These are phyloP conservation scores for Astrothelium subdiscretum DNA, from an alignment of 495 filamentous ascomycete species.

Conservation along the genomic window DNA sequence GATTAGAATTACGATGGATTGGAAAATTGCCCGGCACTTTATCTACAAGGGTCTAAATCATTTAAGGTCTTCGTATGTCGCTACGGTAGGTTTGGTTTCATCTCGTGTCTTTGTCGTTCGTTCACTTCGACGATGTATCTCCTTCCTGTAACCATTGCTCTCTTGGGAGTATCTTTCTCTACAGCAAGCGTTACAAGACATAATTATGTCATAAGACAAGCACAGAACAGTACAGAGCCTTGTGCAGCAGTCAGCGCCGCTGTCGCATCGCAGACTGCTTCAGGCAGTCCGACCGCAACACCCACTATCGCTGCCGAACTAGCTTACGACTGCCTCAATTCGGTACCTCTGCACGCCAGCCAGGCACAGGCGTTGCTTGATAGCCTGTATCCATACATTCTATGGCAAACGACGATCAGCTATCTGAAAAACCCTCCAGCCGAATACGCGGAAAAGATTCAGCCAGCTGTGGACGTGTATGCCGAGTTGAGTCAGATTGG, in stretches of 20 bases:
- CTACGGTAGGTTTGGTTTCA: neutral
- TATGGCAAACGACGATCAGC: constrained; percentile 25
- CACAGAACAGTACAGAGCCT: neutral
- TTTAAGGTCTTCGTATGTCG: neutral
- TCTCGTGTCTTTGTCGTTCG: neutral
- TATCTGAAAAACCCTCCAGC: constrained; percentile 24
- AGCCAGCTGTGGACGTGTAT: constrained; percentile 20
- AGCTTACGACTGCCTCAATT: constrained; percentile 12
- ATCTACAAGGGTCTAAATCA: neutral
- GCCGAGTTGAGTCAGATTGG: constrained; percentile 18
- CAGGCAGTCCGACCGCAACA: constrained; percentile 6
- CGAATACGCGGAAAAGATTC: constrained; percentile 24
- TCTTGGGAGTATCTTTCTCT: neutral
- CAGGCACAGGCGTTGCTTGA: constrained; percentile 14
- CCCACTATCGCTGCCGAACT: constrained; percentile 12
- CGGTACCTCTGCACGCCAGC: constrained; percentile 7
- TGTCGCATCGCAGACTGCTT: neutral
- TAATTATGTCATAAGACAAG: neutral
- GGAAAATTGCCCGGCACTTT: neutral
- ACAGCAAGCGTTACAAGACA: neutral
- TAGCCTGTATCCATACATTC: constrained; percentile 17
- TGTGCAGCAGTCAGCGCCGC: neutral
- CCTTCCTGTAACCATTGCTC: neutral
- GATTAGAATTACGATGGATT: neutral
- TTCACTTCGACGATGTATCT: too few species aligned